Percentiles rank a stretch among this genome's conserved stretches.
These are phyloP conservation scores for Aspergillus taichungensis DNA, from an alignment of 495 filamentous ascomycete genomes.

Conservation along the genomic window DNA sequence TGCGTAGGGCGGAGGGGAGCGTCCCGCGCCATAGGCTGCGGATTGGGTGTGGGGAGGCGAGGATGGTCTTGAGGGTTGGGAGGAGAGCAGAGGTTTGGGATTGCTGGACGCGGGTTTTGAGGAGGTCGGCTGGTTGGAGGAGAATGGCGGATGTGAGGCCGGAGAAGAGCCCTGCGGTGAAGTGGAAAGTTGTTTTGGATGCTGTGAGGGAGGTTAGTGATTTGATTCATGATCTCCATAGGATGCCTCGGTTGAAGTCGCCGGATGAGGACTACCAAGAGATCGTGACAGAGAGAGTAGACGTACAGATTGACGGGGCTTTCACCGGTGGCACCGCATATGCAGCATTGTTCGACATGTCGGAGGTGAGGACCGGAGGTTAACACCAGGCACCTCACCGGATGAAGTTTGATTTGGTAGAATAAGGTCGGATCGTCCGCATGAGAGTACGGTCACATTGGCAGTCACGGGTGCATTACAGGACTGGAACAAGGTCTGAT, in stretches of 20 bases:
- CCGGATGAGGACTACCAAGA: not conserved
- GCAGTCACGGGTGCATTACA: not conserved
- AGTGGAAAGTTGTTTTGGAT: slow-evolving; percentile 61
- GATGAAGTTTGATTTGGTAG: not conserved
- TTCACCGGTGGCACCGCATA: slow-evolving; percentile 28
- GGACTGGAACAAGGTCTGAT: not conserved
- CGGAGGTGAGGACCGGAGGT: slow-evolving; percentile 1
- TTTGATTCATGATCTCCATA: not conserved
- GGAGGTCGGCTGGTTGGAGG: slow-evolving; percentile 90
- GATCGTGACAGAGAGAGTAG: not conserved
- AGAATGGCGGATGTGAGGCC: slow-evolving; percentile 81
- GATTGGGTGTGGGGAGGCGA: slow-evolving; percentile 50
- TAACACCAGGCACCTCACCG: not conserved
- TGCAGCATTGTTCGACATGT: slow-evolving; percentile 31
- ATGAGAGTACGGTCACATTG: slow-evolving; percentile 3
- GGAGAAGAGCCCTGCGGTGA: slow-evolving; percentile 78
- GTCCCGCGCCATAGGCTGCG: slow-evolving; percentile 90
- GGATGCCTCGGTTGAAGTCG: not conserved
- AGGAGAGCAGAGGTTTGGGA: slow-evolving; percentile 55
- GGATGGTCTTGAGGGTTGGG: slow-evolving; percentile 61
- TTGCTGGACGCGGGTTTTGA: slow-evolving; percentile 86
- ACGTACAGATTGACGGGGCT: slow-evolving; percentile 26
- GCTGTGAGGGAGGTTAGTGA: slow-evolving; percentile 13
- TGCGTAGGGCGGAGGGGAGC: slow-evolving; percentile 81
- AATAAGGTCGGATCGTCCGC: not conserved